These are phyloP conservation scores for Vinca minor DNA, from an alignment of 257 asterid species.

Conservation along the genomic window DNA sequence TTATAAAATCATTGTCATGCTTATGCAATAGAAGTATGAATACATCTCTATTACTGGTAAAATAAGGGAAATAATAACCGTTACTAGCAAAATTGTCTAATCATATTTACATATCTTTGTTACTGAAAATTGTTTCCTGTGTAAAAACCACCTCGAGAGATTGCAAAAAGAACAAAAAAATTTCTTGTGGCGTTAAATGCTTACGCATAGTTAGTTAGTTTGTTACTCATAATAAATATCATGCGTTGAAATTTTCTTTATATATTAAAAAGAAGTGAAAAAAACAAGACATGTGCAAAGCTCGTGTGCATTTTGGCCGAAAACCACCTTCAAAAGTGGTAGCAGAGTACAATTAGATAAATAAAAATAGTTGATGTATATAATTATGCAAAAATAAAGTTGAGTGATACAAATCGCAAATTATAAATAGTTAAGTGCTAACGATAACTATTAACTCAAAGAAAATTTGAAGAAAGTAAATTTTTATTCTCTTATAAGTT, in stretches of 20 bases:
- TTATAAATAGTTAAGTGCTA: too few relatives aligned
- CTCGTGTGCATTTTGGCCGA: too few relatives aligned
- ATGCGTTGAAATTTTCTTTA: not conserved
- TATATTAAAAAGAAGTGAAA: not conserved
- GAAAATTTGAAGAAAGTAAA: too few relatives aligned
- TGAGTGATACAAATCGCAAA: too few relatives aligned
- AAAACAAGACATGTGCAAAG: too few relatives aligned
- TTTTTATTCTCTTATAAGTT: too few relatives aligned
- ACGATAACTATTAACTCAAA: too few relatives aligned
- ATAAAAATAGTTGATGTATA: too few relatives aligned
- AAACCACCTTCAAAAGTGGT: too few relatives aligned
- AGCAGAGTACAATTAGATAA: too few relatives aligned
- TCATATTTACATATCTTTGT: not conserved
- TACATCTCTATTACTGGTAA: not conserved
- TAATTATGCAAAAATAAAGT: too few relatives aligned
- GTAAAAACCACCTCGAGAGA: not conserved
- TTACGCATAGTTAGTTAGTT: too few relatives aligned
- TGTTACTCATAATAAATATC: not conserved
- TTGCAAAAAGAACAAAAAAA: not conserved
- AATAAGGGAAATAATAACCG: not conserved
- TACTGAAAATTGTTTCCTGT: not conserved
- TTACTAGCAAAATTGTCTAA: not conserved
- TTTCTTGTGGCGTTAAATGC: constrained; percentile 2
- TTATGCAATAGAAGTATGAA: not conserved
- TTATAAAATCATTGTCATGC: not conserved